Percentiles rank a stretch among this genome's conserved stretches.
phyloP scores from a whole-genome alignment of 2,329 filamentous ascomycete species.

The Achaetomium macrosporum region DNA sequence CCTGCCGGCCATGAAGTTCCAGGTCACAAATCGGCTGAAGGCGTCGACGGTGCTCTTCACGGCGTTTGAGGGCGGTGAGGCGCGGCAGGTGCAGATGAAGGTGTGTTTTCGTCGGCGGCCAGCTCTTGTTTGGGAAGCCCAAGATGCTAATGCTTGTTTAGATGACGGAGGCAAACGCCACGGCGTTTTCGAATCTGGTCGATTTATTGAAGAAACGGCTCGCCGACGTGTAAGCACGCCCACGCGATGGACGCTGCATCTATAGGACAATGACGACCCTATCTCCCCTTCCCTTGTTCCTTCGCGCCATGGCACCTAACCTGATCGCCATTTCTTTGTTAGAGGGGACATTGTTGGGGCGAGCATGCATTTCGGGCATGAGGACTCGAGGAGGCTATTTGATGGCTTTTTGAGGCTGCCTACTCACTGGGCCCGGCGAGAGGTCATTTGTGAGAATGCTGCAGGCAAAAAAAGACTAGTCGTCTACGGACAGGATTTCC shows the following conservation, averaged over 20 bases:
- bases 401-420: background rate
- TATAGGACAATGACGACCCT: background rate
- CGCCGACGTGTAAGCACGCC: constrained; percentile 18
- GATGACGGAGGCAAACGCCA: constrained; percentile 25
- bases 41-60: constrained; percentile 63
- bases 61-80: constrained; percentile 52
- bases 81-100: constrained; percentile 55
- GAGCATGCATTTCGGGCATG: constrained; percentile 9
- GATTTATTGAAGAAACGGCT: constrained; percentile 23
- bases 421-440: background rate
- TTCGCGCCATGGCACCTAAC: background rate
- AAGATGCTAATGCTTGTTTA: constrained; percentile 6
- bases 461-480: background rate
- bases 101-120: constrained; percentile 38
- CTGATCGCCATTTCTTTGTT: background rate
- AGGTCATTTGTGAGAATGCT: background rate
- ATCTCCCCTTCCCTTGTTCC: background rate
- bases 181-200: constrained; percentile 19
- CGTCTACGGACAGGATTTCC: background rate
- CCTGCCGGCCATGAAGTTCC: constrained; percentile 71
- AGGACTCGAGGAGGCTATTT: constrained; percentile 2
- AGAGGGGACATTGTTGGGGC: background rate
- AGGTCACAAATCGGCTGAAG: constrained; percentile 68
- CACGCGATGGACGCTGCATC: too few relatives aligned
- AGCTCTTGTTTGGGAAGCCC: too few relatives aligned